Evolutionary conservation across 1,139 yeast species (phyloP).

Genomic region (Schwanniomyces etchellsii): DNA sequence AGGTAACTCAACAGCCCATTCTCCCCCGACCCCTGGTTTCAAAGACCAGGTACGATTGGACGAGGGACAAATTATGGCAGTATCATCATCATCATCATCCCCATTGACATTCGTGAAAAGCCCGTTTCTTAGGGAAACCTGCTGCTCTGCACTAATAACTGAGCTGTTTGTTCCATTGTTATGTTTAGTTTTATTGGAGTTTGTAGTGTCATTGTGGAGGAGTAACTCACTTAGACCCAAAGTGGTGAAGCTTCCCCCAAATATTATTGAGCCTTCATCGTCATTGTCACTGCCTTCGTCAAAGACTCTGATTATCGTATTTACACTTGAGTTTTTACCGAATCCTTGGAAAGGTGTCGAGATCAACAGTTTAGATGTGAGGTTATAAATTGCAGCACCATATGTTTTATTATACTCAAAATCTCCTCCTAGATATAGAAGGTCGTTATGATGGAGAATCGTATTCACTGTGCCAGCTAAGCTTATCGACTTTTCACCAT

Average conservation of each 20-base stretch:
- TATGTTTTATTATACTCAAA: constrained; percentile 50
- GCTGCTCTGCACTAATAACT: constrained; percentile 55
- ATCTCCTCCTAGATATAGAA: constrained; percentile 78
- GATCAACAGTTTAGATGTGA: constrained; percentile 32
- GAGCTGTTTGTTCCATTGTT: constrained; percentile 28
- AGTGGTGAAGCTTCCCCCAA: constrained; percentile 72
- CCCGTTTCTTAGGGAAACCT: constrained; percentile 61
- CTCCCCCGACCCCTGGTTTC: constrained; percentile 47
- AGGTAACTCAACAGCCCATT: constrained; percentile 64
- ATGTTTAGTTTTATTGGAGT: constrained; percentile 18
- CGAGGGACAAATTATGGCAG: constrained; percentile 55
- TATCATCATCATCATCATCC: constrained; percentile 28
- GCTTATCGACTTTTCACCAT: constrained; percentile 5
- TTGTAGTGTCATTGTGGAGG: constrained; percentile 22
- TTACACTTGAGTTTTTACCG: constrained; percentile 51
- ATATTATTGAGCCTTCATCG: constrained; percentile 47
- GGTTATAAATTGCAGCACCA: constrained; percentile 66
- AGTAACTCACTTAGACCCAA: constrained; percentile 52
- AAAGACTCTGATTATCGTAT: constrained; percentile 55
- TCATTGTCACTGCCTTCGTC: constrained; percentile 23
- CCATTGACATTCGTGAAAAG: constrained; percentile 50
- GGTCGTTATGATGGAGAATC: constrained; percentile 38
- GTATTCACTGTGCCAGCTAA: constrained; percentile 47
- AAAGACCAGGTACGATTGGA: constrained; percentile 51
- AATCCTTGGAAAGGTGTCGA: constrained; percentile 77